Evolutionary conservation across 2,329 filamentous ascomycete species (phyloP).

Genomic region (Apiospora pterosperma): DNA sequence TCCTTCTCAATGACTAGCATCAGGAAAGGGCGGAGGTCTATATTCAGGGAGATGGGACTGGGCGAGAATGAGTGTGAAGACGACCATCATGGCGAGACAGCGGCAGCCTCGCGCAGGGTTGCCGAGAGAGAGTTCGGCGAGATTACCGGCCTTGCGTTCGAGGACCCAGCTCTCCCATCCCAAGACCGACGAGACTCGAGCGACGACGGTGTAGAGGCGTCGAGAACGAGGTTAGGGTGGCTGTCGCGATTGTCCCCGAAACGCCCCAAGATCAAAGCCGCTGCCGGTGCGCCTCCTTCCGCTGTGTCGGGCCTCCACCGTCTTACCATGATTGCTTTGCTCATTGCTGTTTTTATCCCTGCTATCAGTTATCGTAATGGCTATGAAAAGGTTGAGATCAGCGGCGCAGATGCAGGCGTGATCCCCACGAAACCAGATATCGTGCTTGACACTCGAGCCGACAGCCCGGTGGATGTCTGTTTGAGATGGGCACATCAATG

Average conservation of each 20-base stretch:
- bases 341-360: conserved; percentile 49
- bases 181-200: conserved; percentile 15
- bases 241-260: conserved; percentile 38
- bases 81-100: conserved; percentile 13
- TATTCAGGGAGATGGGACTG: conserved; percentile 51
- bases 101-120: conserved; percentile 13
- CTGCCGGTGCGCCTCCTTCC: conserved; percentile 35
- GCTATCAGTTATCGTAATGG: conserved; percentile 41
- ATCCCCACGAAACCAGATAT: conserved; percentile 26
- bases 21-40: conserved; percentile 46
- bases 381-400: conserved; percentile 33
- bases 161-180: conserved; percentile 21
- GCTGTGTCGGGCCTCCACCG: conserved; percentile 39
- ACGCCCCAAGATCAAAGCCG: conserved; percentile 40
- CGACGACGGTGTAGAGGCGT: conserved; percentile 10
- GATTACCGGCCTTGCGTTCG: conserved; percentile 22
- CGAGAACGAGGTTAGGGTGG: conserved; percentile 31
- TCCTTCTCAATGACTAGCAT: conserved; percentile 40
- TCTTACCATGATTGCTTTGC: conserved; percentile 43
- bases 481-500: conserved; percentile 65
- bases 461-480: conserved; percentile 56
- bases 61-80: conserved; percentile 31
- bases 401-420: conserved; percentile 45
- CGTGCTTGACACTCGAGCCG: conserved; percentile 35
- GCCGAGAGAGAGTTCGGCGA: conserved; percentile 29